Evolutionary conservation across 768 basidiomycete genomes (phyloP).

Genomic region (Phylloporus sp.): DNA sequence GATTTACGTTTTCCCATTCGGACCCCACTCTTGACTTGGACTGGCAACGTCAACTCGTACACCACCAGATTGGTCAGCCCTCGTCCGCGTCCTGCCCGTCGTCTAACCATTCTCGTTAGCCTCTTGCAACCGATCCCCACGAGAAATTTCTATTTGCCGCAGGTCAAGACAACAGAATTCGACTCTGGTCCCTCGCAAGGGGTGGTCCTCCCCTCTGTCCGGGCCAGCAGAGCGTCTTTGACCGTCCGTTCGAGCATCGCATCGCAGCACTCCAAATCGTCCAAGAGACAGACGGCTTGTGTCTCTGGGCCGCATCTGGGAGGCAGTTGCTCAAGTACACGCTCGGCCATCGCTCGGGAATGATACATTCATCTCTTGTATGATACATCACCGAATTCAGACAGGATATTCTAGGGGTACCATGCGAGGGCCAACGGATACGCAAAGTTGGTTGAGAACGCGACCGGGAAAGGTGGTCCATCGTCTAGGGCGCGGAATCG

Average conservation of each 20-base stretch:
- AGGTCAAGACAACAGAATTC: slow-evolving; percentile 59
- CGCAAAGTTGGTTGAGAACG: slow-evolving; percentile 16
- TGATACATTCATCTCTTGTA: no score
- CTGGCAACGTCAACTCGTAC: slow-evolving; percentile 56
- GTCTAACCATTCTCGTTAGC: slow-evolving; percentile 37
- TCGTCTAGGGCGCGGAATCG: slow-evolving; percentile 2
- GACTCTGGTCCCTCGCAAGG: slow-evolving; percentile 62
- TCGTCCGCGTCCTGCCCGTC: not conserved
- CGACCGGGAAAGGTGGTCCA: slow-evolving; percentile 14
- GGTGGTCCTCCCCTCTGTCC: slow-evolving; percentile 35
- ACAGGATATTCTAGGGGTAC: not conserved
- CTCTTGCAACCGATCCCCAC: slow-evolving; percentile 51
- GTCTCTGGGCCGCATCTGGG: slow-evolving; percentile 52
- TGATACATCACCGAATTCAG: not conserved
- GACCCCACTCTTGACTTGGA: slow-evolving; percentile 43
- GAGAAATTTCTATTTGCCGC: slow-evolving; percentile 63
- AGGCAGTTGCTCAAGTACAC: slow-evolving; percentile 43
- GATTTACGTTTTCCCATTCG: slow-evolving; percentile 54
- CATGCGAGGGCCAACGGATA: slow-evolving; percentile 10
- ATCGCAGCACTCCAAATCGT: slow-evolving; percentile 49
- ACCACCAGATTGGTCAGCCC: slow-evolving; percentile 46
- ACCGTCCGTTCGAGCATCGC: slow-evolving; percentile 31
- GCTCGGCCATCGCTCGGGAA: slow-evolving; percentile 38
- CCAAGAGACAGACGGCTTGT: slow-evolving; percentile 35
- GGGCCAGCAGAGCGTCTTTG: slow-evolving; percentile 30